Conservation (phyloP, 345 rosid genomes). For the Melaleuca alternifolia region DNA sequence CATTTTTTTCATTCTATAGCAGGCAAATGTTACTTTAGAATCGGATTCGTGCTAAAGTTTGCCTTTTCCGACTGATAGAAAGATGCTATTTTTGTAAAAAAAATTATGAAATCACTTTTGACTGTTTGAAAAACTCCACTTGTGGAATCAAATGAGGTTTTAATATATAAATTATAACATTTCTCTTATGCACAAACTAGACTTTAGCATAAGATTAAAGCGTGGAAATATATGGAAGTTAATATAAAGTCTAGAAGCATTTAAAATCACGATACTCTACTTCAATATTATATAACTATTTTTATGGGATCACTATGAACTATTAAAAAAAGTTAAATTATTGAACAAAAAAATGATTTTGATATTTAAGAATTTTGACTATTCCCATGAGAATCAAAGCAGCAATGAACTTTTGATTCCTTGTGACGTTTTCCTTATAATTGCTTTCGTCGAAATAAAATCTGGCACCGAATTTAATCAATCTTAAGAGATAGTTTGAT, state of each 20-base stretch:
- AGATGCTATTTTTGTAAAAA: background rate
- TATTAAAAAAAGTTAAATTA: rapidly evolving
- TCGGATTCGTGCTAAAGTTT: no score
- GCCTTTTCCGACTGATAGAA: no score
- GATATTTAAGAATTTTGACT: no score
- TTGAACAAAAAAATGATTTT: background rate
- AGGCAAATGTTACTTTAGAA: no score
- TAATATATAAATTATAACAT: background rate
- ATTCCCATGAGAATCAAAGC: background rate
- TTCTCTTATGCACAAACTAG: background rate
- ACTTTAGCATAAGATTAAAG: background rate
- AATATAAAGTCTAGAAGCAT: background rate
- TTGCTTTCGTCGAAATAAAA: background rate
- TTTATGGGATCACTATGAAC: background rate
- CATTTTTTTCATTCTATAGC: no score
- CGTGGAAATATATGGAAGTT: background rate
- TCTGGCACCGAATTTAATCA: background rate
- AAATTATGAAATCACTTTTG: background rate
- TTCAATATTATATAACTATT: no score
- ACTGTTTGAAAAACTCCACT: background rate
- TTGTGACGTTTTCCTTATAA: background rate
- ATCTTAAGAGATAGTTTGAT: background rate
- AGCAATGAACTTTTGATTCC: background rate
- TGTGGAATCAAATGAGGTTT: background rate
- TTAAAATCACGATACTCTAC: background rate